Percentiles rank a stretch among this genome's conserved stretches.
These are phyloP conservation scores for Candida ulmi DNA, from an alignment of 805 yeast species.

Conservation along the genomic window DNA sequence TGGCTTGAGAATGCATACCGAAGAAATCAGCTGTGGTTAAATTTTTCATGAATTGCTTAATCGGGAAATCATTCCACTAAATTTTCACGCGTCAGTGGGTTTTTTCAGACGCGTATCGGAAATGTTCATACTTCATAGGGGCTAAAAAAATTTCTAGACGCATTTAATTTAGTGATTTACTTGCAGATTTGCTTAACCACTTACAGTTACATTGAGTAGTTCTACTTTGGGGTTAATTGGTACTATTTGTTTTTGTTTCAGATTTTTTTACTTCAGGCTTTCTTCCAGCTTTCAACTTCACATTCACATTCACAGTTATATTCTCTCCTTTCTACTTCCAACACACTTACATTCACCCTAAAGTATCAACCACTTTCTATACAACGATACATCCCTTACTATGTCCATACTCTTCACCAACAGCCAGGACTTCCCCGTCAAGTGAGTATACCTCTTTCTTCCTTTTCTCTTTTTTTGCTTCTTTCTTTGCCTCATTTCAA, in stretches of 20 bases:
- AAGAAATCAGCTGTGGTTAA: too few relatives aligned
- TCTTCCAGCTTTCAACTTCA: not conserved
- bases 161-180: not conserved
- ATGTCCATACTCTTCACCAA: not conserved
- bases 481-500: too few relatives aligned
- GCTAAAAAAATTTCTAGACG: too few relatives aligned
- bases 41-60: too few relatives aligned
- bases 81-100: not conserved
- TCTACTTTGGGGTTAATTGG: constrained; percentile 1
- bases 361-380: too few relatives aligned
- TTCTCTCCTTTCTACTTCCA: too few relatives aligned
- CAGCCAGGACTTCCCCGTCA: not conserved
- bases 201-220: not conserved
- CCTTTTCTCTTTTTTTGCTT: not conserved
- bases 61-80: too few relatives aligned
- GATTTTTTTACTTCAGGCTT: not conserved
- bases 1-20: too few relatives aligned
- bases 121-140: too few relatives aligned
- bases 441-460: not conserved
- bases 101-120: not conserved
- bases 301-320: not conserved
- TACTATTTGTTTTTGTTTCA: not conserved
- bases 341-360: too few relatives aligned
- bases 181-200: not conserved
- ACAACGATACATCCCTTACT: too few relatives aligned